Evolutionary conservation across 768 basidiomycete species (phyloP), one percentile per base, ranked within the genome.

Genomic region (Crassisporium funariophilum): DNA sequence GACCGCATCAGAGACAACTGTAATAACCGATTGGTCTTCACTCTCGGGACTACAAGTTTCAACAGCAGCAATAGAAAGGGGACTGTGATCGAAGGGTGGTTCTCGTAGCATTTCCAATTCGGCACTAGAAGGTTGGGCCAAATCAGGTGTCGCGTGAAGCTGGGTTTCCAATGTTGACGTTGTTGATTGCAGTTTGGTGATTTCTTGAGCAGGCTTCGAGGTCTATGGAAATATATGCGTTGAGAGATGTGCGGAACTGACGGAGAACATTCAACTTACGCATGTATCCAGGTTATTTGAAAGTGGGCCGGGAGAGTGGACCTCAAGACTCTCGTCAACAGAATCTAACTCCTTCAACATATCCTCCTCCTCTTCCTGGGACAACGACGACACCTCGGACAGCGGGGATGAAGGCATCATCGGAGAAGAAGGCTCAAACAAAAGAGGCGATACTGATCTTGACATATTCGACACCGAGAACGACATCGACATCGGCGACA

Each of bases 401-500:
- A 61, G 46, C 3, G 59, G 58, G 13, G 60, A 62, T 13, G 59
- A 61, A 17, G 53, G 54, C 44, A 54, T 52, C 40, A 51, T 55
- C 22, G 53, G 35, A 23, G 54, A 58, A 16, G 53, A 55, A 9
- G 53, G 48, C 39, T 44, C 49, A 43, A 57, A 54, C 16, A 54
- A 59, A 5, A 63, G 35, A 4, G 64, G 60, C 23, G 69, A 72
- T 48, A 62, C 62, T 53, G 76, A 68, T 59, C 60, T 67, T 52
- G 61, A 64, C 47, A 64, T 53, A 19, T 71, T 62, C 20, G 73
- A 68, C 27, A 67, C 61, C 27, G 68, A 60, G 25, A 56, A 53
- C 17, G n/a, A n/a, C n/a, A n/a, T n/a, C n/a, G 72, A 69, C 50
- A 72, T 64, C 10, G 75, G 76, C 0, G 77, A 77, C 21, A 70